Percentiles rank a stretch among this genome's conserved stretches.
phyloP scores from a whole-genome alignment of 169 alveolate species.

The Theileria luwenshuni region DNA sequence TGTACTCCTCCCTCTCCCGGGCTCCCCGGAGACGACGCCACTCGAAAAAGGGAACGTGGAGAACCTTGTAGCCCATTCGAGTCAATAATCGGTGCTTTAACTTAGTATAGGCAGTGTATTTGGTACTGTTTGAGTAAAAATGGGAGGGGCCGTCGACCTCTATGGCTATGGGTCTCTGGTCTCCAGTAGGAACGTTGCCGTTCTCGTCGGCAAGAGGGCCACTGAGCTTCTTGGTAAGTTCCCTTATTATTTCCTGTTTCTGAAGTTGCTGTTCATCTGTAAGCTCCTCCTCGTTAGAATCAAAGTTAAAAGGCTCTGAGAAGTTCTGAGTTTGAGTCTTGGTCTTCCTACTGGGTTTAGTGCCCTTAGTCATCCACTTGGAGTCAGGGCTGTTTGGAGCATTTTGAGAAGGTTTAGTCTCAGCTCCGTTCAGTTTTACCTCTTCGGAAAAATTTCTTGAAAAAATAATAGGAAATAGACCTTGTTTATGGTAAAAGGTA shows the following conservation, averaged over 20 bases:
- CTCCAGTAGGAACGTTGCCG: conserved; percentile 66
- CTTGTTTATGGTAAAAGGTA: neutral
- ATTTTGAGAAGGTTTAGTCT: neutral
- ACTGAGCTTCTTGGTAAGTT: conserved; percentile 58
- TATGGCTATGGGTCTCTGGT: conserved; percentile 73
- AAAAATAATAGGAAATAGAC: neutral
- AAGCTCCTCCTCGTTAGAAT: conserved; percentile 58
- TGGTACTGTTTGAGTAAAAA: conserved; percentile 86
- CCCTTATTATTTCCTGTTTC: conserved; percentile 65
- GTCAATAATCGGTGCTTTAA: conserved; percentile 89
- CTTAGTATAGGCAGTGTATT: conserved; percentile 85
- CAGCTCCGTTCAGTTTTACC: neutral
- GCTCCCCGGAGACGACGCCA: conserved; percentile 85
- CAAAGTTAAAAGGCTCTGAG: conserved; percentile 38
- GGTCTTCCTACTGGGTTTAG: neutral
- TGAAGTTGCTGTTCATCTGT: conserved; percentile 65
- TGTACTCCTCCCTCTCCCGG: conserved; percentile 88
- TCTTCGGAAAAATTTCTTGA: neutral
- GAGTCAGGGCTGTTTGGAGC: neutral
- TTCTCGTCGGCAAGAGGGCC: conserved; percentile 72
- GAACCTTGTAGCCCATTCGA: conserved; percentile 84
- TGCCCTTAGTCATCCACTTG: conserved; percentile 24
- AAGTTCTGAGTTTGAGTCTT: neutral
- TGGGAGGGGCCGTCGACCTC: conserved; percentile 93
- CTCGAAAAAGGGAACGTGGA: conserved; percentile 77